These are phyloP conservation scores for Dendrostoma leiphaemia DNA, from an alignment of 2,329 filamentous ascomycete species.

Conservation along the genomic window DNA sequence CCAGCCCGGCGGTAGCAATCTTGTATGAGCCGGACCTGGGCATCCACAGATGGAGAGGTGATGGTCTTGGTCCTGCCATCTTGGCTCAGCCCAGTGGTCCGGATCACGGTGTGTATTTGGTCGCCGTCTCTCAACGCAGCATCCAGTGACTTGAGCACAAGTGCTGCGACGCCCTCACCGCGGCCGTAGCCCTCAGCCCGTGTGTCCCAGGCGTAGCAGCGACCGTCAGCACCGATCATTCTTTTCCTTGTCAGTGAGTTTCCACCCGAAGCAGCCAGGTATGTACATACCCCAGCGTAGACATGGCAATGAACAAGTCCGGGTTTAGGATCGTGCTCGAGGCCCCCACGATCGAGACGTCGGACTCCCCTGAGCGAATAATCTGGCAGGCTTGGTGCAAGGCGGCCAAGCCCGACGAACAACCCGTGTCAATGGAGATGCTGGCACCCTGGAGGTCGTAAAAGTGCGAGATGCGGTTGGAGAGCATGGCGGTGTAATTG, in stretches of 20 bases:
- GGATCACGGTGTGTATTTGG: slow-evolving; percentile 37
- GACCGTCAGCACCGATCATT: slow-evolving; percentile 15
- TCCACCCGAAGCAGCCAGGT: neutral
- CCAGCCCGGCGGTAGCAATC: slow-evolving; percentile 30
- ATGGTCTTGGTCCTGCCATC: slow-evolving; percentile 43
- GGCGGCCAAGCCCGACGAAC: slow-evolving; percentile 37
- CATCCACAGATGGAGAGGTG: slow-evolving; percentile 31
- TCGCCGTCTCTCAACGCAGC: slow-evolving; percentile 45
- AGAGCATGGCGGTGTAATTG: slow-evolving; percentile 29
- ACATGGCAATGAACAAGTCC: slow-evolving; percentile 13
- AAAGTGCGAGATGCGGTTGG: slow-evolving; percentile 36
- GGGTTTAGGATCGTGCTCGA: slow-evolving; percentile 7
- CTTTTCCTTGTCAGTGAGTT: slow-evolving; percentile 11
- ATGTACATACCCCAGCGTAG: slow-evolving; percentile 3
- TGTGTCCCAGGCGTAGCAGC: slow-evolving; percentile 30
- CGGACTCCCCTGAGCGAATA: slow-evolving; percentile 33
- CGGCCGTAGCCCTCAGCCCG: slow-evolving; percentile 44
- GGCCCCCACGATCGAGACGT: neutral
- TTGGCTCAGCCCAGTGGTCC: slow-evolving; percentile 36
- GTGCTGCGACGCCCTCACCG: slow-evolving; percentile 46
- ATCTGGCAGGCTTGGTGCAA: slow-evolving; percentile 37
- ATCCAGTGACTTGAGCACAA: slow-evolving; percentile 46
- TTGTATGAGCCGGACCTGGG: slow-evolving; percentile 34
- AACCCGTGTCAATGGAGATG: slow-evolving; percentile 42
- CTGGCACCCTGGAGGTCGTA: slow-evolving; percentile 38